phyloP scores from a whole-genome alignment of 108 stramenopile genomes.

The Asterionellopsis glacialis region DNA sequence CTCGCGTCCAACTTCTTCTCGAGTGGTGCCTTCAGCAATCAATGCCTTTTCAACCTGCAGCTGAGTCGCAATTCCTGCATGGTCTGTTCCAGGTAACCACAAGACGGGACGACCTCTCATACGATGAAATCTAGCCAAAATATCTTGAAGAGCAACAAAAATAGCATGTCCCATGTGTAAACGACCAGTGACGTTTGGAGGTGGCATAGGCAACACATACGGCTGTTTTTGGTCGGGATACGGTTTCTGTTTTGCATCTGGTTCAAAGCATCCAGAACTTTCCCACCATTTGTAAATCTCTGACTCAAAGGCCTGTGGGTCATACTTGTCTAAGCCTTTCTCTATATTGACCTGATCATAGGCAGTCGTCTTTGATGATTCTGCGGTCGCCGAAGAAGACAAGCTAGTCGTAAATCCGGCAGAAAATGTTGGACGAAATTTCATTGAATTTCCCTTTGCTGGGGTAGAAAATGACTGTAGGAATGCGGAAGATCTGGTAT shows the following conservation, averaged over 20 bases:
- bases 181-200: constrained; percentile 98
- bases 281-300: constrained; percentile 87
- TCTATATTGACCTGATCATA: constrained; percentile 54
- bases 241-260: constrained; percentile 62
- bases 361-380: not conserved
- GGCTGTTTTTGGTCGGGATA: constrained; percentile 30
- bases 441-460: not conserved
- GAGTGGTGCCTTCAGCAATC: constrained; percentile 69
- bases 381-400: not conserved
- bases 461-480: not conserved
- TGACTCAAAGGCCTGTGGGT: constrained; percentile 70
- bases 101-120: constrained; percentile 95
- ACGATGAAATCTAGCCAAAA: constrained; percentile 94
- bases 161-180: constrained; percentile 99
- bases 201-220: constrained; percentile 93
- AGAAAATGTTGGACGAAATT: not conserved
- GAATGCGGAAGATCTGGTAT: not conserved
- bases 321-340: constrained; percentile 41
- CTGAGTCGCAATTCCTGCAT: constrained; percentile 99
- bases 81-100: constrained; percentile 98
- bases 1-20: constrained; percentile 87
- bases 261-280: constrained; percentile 68
- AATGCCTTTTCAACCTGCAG: constrained; percentile 92
- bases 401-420: not conserved
- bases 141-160: constrained; percentile 97